A percentile compares a stretch with the other conserved stretches of the same genome.
phyloP scores from a whole-genome alignment of 2,329 filamentous ascomycete genomes.

The Phoma sp. region DNA sequence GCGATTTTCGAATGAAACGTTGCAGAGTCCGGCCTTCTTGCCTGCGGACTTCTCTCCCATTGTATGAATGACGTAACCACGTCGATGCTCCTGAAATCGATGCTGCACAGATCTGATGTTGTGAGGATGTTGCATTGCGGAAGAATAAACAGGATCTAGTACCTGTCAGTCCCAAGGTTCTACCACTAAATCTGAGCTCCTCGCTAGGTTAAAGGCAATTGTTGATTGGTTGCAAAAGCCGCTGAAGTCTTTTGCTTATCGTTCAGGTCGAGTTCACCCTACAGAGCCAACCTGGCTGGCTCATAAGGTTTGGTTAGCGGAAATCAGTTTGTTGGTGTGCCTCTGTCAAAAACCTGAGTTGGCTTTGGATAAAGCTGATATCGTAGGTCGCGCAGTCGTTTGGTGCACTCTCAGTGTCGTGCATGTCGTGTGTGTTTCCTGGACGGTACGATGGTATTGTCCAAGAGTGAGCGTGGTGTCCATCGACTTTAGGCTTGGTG shows the following conservation, averaged over 20 bases:
- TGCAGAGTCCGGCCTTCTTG: slow-evolving; percentile 6
- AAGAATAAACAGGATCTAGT: too few relatives aligned
- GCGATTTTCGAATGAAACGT: slow-evolving; percentile 3
- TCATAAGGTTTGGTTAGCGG: too few relatives aligned
- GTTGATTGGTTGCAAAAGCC: too few relatives aligned
- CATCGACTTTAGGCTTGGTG: neutral
- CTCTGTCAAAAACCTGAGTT: neutral
- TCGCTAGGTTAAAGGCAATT: too few relatives aligned
- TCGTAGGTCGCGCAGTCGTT: neutral
- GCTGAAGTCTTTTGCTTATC: too few relatives aligned
- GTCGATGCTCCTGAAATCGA: neutral
- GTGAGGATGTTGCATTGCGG: neutral
- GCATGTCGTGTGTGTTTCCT: neutral
- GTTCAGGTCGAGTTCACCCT: too few relatives aligned
- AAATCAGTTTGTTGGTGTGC: neutral
- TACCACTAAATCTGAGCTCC: too few relatives aligned
- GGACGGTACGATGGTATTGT: neutral
- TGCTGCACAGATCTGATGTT: neutral
- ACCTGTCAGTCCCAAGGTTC: too few relatives aligned
- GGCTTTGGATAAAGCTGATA: neutral
- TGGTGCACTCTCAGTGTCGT: neutral
- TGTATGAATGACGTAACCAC: slow-evolving; percentile 10
- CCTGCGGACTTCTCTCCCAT: slow-evolving; percentile 9
- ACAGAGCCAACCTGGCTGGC: too few relatives aligned
- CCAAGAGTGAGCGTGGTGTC: neutral